Evolutionary conservation across 352 stramenopile species (phyloP).

Genomic region (Phytophthora tubulina): DNA sequence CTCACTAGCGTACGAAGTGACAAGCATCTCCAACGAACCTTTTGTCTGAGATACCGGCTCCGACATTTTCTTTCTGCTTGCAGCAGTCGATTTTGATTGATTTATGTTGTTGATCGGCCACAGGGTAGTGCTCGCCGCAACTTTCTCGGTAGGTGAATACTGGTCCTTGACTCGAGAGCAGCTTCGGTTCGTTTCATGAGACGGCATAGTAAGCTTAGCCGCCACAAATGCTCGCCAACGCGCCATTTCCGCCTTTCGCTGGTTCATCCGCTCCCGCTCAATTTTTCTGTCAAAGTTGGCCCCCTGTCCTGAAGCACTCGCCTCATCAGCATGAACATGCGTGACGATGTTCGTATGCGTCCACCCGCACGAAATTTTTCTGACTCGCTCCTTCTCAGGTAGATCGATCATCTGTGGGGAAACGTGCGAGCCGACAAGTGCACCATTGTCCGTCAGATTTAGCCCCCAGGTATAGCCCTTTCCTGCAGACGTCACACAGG

Average conservation of each 20-base stretch:
- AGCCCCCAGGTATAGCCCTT: constrained; percentile 71
- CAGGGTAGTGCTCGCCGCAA: not conserved
- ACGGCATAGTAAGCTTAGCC: not conserved
- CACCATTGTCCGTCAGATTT: constrained; percentile 59
- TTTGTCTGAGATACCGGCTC: not conserved
- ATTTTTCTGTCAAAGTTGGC: constrained; percentile 45
- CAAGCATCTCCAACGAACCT: constrained; percentile 16
- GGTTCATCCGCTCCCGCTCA: constrained; percentile 35
- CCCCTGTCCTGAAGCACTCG: constrained; percentile 28
- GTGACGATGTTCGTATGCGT: constrained; percentile 73
- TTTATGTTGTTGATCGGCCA: not conserved
- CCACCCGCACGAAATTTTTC: constrained; percentile 72
- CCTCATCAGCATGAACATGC: constrained; percentile 34
- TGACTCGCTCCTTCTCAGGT: constrained; percentile 48
- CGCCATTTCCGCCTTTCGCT: constrained; percentile 38
- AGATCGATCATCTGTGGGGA: constrained; percentile 44
- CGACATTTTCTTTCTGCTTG: not conserved
- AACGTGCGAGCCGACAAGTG: constrained; percentile 49
- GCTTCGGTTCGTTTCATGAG: constrained; percentile 8
- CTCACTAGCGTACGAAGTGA: constrained; percentile 10
- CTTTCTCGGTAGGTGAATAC: not conserved
- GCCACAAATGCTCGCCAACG: constrained; percentile 37
- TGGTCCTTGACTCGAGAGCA: not conserved
- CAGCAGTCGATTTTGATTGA: not conserved
- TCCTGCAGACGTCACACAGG: constrained; percentile 57